A percentile compares a stretch with the other conserved stretches of the same genome.
These are phyloP conservation scores for Mucor lusitanicus DNA, from an alignment of 371 early-diverging fungal species.

Conservation along the genomic window DNA sequence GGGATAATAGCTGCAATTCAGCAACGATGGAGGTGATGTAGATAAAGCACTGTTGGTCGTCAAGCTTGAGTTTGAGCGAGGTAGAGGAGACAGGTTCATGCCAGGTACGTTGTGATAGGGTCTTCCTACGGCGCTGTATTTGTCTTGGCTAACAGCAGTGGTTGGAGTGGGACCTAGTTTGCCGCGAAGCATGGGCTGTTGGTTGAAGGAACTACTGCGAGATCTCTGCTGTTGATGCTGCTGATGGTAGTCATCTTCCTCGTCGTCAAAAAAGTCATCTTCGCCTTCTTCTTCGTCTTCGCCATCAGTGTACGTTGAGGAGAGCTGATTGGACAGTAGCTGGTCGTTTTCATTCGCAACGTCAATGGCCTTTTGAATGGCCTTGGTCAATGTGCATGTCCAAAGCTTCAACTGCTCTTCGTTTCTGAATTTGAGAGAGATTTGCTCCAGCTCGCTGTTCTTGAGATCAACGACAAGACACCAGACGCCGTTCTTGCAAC, in stretches of 20 bases:
- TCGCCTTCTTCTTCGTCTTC: constrained; percentile 31
- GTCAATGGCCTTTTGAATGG: constrained; percentile 25
- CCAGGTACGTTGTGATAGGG: constrained; percentile 25
- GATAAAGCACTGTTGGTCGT: not conserved
- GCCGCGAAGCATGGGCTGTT: constrained; percentile 1
- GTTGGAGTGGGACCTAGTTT: constrained; percentile 7
- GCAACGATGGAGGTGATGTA: not conserved
- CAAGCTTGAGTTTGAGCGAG: constrained; percentile 23
- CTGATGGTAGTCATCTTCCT: constrained; percentile 19
- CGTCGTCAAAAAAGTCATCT: constrained; percentile 47
- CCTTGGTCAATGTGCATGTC: constrained; percentile 71
- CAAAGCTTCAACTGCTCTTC: constrained; percentile 92
- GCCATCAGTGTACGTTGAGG: not conserved
- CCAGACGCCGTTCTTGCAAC: constrained; percentile 39
- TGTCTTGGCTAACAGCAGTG: not conserved
- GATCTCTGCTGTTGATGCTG: not conserved
- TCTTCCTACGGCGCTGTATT: constrained; percentile 6
- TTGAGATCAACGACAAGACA: constrained; percentile 73
- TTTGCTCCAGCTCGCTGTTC: constrained; percentile 75
- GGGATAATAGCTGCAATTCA: constrained; percentile 40
- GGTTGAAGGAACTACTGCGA: constrained; percentile 19
- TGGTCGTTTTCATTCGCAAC: constrained; percentile 16
- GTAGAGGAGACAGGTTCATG: constrained; percentile 34
- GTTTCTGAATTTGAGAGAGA: constrained; percentile 84
- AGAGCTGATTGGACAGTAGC: not conserved